Evolutionary conservation across 2,329 filamentous ascomycete genomes (phyloP).

Genomic region (Stromatinia cepivora): DNA sequence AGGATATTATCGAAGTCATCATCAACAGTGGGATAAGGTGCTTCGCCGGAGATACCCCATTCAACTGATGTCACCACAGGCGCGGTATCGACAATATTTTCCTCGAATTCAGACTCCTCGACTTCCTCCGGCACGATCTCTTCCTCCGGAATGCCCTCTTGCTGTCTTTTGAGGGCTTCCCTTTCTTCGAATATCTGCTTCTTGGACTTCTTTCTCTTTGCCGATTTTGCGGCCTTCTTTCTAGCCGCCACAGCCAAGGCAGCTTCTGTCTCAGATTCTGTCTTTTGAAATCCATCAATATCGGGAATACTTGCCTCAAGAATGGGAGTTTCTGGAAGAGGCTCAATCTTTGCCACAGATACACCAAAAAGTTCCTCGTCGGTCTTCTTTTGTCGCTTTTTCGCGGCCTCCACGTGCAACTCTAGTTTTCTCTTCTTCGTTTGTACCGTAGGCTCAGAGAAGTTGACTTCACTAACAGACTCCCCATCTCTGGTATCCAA

Average conservation of each 20-base stretch:
- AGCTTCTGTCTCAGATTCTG: slow-evolving; percentile 51
- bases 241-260: slow-evolving; percentile 47
- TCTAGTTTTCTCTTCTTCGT: slow-evolving; percentile 74
- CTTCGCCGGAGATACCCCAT: slow-evolving; percentile 58
- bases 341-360: slow-evolving; percentile 54
- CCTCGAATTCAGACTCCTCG: slow-evolving; percentile 39
- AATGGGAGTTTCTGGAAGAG: slow-evolving; percentile 42
- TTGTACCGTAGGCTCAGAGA: slow-evolving; percentile 56
- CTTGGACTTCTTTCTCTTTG: slow-evolving; percentile 71
- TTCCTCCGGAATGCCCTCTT: slow-evolving; percentile 49
- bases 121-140: slow-evolving; percentile 43
- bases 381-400: slow-evolving; percentile 77
- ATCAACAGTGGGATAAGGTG: slow-evolving; percentile 63
- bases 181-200: slow-evolving; percentile 72
- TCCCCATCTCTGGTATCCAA: slow-evolving; percentile 59
- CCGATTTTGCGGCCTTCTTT: slow-evolving; percentile 58
- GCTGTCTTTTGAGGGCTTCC: slow-evolving; percentile 58
- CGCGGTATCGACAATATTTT: slow-evolving; percentile 43
- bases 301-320: slow-evolving; percentile 52
- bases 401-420: slow-evolving; percentile 64
- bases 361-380: slow-evolving; percentile 78
- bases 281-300: slow-evolving; percentile 51
- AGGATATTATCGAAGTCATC: slow-evolving; percentile 64
- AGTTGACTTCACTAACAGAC: slow-evolving; percentile 71
- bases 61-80: slow-evolving; percentile 49